These are phyloP conservation scores for Pseudogymnoascus sp. DNA, from an alignment of 2,329 filamentous ascomycete species.

Conservation along the genomic window DNA sequence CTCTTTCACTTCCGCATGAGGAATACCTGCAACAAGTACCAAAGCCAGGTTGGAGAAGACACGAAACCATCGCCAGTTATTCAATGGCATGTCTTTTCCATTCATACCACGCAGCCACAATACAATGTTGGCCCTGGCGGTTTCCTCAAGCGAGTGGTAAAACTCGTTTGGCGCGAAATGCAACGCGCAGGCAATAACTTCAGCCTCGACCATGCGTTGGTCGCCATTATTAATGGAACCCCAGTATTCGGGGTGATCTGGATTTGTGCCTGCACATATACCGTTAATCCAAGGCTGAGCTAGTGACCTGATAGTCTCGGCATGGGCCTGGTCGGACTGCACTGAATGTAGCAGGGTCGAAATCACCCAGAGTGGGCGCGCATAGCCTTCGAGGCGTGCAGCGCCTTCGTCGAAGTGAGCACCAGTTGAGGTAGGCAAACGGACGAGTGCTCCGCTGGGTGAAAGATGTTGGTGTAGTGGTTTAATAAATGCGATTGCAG, in stretches of 20 bases:
- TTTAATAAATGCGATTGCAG: conserved; percentile 4
- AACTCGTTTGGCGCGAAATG: conserved; percentile 36
- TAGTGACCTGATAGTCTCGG: neutral
- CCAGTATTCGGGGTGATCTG: conserved; percentile 37
- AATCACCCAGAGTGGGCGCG: conserved; percentile 14
- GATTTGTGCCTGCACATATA: conserved; percentile 25
- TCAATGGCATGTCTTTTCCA: conserved; percentile 37
- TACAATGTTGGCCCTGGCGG: conserved; percentile 31
- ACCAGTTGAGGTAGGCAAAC: conserved; percentile 9
- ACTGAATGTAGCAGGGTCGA: conserved; percentile 7
- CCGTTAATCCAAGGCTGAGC: conserved; percentile 8
- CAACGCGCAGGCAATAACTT: conserved; percentile 42
- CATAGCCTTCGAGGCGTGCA: conserved; percentile 15
- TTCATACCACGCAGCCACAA: conserved; percentile 38
- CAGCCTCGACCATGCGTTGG: conserved; percentile 48
- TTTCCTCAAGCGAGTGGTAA: conserved; percentile 23
- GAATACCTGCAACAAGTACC: conserved; percentile 33
- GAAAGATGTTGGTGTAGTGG: conserved; percentile 11
- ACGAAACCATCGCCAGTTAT: conserved; percentile 47
- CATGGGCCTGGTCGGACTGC: neutral
- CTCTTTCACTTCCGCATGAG: conserved; percentile 26
- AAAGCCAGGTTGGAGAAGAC: conserved; percentile 42
- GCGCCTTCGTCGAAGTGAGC: conserved; percentile 14
- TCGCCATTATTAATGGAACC: conserved; percentile 38
- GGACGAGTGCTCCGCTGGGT: conserved; percentile 6